Evolutionary conservation across 1,284 basidiomycete species (phyloP).

Genomic region (Salmacisia buchloeana): DNA sequence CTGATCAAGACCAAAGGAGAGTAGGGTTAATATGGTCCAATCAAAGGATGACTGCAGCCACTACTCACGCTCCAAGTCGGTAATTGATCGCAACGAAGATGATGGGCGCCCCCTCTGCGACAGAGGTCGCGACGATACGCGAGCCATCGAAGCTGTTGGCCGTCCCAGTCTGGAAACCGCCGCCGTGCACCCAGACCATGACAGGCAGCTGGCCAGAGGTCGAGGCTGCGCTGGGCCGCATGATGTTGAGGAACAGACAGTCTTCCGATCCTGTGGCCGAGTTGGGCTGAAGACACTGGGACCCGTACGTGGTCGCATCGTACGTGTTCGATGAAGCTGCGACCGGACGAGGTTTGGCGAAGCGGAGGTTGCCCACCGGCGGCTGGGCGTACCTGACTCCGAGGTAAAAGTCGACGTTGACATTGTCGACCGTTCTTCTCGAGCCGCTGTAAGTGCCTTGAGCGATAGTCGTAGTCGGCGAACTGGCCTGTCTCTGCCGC

Average conservation of each 20-base stretch:
- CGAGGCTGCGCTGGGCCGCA: background rate
- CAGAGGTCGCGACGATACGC: background rate
- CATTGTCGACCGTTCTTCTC: background rate
- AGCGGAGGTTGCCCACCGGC: background rate
- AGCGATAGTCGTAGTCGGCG: background rate
- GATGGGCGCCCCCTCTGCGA: background rate
- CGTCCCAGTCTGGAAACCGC: background rate
- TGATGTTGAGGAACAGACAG: conserved; percentile 3
- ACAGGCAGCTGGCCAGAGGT: background rate
- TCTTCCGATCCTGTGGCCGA: background rate
- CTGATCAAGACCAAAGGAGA: background rate
- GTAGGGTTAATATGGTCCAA: background rate
- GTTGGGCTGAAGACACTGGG: background rate
- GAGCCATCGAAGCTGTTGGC: background rate
- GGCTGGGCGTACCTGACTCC: background rate
- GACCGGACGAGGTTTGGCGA: background rate
- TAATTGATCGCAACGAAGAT: conserved; percentile 6
- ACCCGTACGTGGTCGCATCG: background rate
- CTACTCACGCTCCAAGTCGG: background rate
- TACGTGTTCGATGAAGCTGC: background rate
- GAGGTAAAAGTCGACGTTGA: background rate
- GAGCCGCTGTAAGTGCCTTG: background rate
- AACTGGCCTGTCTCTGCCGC: no score
- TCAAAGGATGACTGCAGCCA: no score
- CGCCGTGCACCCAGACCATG: background rate